Conservation (phyloP, 2,329 filamentous ascomycete species). For the Hypoxylon sp. region DNA sequence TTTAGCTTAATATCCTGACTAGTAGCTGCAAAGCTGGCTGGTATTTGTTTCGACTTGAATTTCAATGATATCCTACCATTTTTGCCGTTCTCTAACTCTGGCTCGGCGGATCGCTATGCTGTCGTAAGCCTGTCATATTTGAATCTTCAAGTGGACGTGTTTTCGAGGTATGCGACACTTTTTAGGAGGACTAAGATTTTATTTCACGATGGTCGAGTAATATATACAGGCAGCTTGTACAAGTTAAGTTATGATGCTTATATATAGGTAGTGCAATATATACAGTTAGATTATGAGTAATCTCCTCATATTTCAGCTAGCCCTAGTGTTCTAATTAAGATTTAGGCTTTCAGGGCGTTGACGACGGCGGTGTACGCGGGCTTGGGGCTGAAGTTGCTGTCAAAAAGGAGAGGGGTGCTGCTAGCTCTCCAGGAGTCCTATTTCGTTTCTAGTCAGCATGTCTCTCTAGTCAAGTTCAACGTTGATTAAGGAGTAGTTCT, state of each 20-base stretch:
- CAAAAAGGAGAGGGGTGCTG: constrained; percentile 68
- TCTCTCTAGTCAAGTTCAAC: background rate
- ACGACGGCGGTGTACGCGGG: constrained; percentile 65
- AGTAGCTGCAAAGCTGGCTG: constrained; percentile 25
- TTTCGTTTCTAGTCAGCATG: constrained; percentile 21
- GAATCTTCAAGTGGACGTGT: background rate
- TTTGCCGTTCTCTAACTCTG: background rate
- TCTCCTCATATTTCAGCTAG: constrained; percentile 7
- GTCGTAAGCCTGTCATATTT: background rate
- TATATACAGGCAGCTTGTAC: constrained; percentile 14
- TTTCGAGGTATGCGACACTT: background rate
- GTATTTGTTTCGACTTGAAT: constrained; percentile 31
- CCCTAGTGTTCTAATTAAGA: background rate
- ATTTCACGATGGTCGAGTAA: background rate
- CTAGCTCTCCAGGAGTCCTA: constrained; percentile 67
- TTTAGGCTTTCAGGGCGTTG: constrained; percentile 54
- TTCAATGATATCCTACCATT: constrained; percentile 41
- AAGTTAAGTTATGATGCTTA: constrained; percentile 15
- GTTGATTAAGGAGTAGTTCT: constrained; percentile 41
- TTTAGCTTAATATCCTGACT: constrained; percentile 36
- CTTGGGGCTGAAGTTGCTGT: constrained; percentile 67
- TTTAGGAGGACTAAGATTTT: background rate
- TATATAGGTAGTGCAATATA: constrained; percentile 36
- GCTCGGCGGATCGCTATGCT: background rate
- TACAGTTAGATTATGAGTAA: constrained; percentile 35